phyloP scores from a whole-genome alignment of 768 basidiomycete species.

The Sistotremastrum suecicum region DNA sequence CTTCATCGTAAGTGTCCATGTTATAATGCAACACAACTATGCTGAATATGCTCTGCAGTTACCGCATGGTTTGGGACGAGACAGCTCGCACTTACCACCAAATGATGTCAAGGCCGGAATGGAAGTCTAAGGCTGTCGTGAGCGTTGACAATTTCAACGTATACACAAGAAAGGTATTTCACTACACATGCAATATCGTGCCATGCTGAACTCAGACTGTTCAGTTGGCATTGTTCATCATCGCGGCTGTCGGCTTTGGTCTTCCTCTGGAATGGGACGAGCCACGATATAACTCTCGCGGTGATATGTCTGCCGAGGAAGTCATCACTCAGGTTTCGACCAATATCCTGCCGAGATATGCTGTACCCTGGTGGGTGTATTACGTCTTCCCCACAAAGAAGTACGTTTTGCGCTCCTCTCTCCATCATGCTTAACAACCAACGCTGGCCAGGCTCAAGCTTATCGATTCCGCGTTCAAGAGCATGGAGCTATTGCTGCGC shows the following conservation, averaged over 20 bases:
- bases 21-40: neutral
- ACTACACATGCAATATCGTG: neutral
- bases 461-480: constrained; percentile 1
- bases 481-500: constrained; percentile 7
- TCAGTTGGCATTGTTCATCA: constrained; percentile 6
- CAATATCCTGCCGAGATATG: neutral
- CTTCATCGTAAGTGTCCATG: constrained; percentile 3
- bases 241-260: constrained; percentile 5
- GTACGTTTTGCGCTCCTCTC: no score
- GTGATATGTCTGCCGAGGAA: constrained; percentile 1
- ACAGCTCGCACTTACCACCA: constrained; percentile 3
- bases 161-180: constrained; percentile 4
- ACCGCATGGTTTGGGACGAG: constrained; percentile 6
- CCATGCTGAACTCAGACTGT: neutral
- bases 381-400: neutral
- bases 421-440: no score
- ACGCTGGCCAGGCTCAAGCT: neutral
- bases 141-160: constrained; percentile 3
- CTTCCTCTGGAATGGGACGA: constrained; percentile 6
- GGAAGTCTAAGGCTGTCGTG: constrained; percentile 6
- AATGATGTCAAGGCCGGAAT: constrained; percentile 3
- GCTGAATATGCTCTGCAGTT: constrained; percentile 1
- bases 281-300: neutral
- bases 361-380: constrained; percentile 1
- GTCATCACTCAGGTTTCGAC: constrained; percentile 2